phyloP scores from a whole-genome alignment of 805 yeast genomes.

The Osmozyma mogii region DNA sequence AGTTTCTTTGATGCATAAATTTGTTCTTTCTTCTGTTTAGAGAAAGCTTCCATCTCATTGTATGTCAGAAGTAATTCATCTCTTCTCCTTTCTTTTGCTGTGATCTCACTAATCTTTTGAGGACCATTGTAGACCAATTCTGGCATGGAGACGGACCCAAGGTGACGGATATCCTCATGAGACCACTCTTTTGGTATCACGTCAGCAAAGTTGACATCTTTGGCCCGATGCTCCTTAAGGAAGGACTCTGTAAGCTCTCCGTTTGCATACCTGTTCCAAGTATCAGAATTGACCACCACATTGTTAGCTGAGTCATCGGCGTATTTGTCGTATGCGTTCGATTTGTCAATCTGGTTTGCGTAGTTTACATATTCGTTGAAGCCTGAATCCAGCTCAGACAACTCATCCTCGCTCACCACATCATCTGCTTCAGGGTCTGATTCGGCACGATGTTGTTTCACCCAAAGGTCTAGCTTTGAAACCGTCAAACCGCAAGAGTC shows the following conservation, averaged over 20 bases:
- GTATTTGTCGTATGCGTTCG: constrained; percentile 14
- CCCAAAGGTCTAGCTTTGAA: constrained; percentile 10
- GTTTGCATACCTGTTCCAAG: neutral
- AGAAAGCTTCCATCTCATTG: constrained; percentile 13
- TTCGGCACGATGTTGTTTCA: no score
- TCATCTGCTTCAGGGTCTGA: constrained; percentile 6
- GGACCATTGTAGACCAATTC: no score
- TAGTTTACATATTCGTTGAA: constrained; percentile 19
- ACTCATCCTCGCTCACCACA: constrained; percentile 6
- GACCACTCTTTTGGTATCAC: no score
- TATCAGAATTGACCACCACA: constrained; percentile 4
- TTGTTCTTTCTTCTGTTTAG: constrained; percentile 10
- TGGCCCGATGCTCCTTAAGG: no score
- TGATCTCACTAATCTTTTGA: constrained; percentile 3
- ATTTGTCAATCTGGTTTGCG: constrained; percentile 16
- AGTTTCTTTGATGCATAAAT: constrained; percentile 16
- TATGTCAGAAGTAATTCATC: constrained; percentile 11
- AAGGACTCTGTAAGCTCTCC: constrained; percentile 2
- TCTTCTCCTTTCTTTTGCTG: constrained; percentile 17
- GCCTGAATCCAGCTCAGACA: constrained; percentile 10
- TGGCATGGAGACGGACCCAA: no score
- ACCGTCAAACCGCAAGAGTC: constrained; percentile 23
- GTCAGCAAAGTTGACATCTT: no score
- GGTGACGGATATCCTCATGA: no score
- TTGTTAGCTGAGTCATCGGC: constrained; percentile 3